Evolutionary conservation across 176 grass and related monocot species (phyloP).

Genomic region (Neostapfia colusana): DNA sequence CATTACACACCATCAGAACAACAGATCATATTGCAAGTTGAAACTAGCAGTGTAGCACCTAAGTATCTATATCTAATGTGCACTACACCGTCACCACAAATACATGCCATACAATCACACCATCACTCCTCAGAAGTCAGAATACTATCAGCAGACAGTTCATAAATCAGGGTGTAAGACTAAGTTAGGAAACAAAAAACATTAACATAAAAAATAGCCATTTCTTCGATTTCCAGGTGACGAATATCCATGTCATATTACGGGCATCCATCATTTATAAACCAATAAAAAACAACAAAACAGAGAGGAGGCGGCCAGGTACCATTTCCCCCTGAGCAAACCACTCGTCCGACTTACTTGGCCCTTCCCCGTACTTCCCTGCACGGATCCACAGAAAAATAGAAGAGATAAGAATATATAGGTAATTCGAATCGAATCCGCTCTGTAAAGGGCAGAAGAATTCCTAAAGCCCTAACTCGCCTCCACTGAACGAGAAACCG

Average conservation of each 20-base stretch:
- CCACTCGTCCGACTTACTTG: constrained; percentile 79
- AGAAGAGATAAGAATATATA: background rate
- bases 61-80: background rate
- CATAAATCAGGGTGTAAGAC: background rate
- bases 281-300: background rate
- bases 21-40: background rate
- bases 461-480: constrained; percentile 19
- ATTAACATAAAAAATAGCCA: background rate
- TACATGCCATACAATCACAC: background rate
- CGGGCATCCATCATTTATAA: background rate
- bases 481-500: constrained; percentile 91
- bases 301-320: too few species aligned
- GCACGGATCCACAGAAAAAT: background rate
- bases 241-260: background rate
- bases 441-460: background rate
- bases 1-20: background rate
- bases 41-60: background rate
- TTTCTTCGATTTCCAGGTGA: background rate
- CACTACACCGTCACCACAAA: background rate
- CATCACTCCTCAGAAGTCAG: background rate
- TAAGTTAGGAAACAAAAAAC: background rate
- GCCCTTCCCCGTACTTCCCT: constrained; percentile 86
- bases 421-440: background rate
- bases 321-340: constrained; percentile 81
- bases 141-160: background rate